Base-by-base conservation (phyloP, 2,329 filamentous ascomycete genomes). In the Fusarium austroafricanum region DNA sequence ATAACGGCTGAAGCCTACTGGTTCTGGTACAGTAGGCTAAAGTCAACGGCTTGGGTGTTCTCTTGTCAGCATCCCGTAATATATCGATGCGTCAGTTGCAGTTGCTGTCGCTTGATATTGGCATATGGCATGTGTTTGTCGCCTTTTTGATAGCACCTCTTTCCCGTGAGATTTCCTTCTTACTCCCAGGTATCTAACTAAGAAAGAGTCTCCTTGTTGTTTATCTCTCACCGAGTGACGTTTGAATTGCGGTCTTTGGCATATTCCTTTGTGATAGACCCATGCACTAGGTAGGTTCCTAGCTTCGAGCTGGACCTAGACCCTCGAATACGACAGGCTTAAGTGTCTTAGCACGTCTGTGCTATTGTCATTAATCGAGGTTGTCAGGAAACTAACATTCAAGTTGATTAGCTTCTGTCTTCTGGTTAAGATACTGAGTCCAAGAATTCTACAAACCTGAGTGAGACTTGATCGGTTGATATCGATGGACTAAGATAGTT, bases 21-120 rank as follows among this genome's bases (percentile, higher is more conserved):
- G 55, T 11, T 20, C 29, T 55, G 10, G 29, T 11, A 21, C 18
- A 37, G 64, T 54, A 56, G 60, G 47, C 60, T 60, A 61, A 61
- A 66, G 46, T 53, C 43, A 53, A 47, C 65, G 46, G 39, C 45
- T 57, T 68, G 46, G 26, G 39, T 68, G 55, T 62, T 65, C 66
- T 67, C 52, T 43, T 67, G 65, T 66, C 65, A 66, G 65, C 55
- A 69, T 55, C 47, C 51, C 64, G 50, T 53, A 67, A 67, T 56
- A 20, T 20, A 20, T 53, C 20, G 33, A 43, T 50, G 43, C 51
- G 23, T 35, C 26, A 35, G 37, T 33, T 33, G 21, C 10, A 49
- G 38, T 17, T 18, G 20, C 29, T 38, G 43, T 15, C n/a, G 60
- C 42, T 60, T 65, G 60, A 53, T 49, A 44, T 49, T 40, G 10